Conservation (phyloP, 2,329 filamentous ascomycete genomes). For the Trichoderma aggressivum region DNA sequence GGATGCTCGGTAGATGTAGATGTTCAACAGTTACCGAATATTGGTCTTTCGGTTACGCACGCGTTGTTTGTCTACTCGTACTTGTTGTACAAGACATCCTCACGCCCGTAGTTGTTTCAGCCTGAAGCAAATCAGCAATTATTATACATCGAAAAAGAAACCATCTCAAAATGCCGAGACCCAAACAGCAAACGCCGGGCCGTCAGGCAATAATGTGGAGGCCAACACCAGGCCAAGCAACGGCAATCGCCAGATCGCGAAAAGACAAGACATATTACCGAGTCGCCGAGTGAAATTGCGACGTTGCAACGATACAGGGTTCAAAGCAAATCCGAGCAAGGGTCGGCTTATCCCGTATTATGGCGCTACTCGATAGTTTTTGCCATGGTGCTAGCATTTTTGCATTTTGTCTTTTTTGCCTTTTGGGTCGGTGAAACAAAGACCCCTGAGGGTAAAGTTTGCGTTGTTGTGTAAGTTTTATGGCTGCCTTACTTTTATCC, state of each 20-base stretch:
- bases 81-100: background rate
- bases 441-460: background rate
- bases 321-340: background rate
- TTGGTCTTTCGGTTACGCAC: background rate
- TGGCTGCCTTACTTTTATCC: background rate
- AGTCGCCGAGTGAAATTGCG: slow-evolving; percentile 4
- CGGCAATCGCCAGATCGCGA: background rate
- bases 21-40: background rate
- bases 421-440: background rate
- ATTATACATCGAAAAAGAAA: too few species aligned
- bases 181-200: background rate
- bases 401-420: background rate
- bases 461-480: background rate
- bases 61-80: background rate
- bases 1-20: background rate
- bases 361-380: background rate
- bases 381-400: background rate
- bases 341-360: background rate
- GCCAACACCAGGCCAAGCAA: background rate
- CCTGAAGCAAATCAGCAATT: background rate
- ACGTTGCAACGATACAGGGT: background rate
- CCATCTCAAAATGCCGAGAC: background rate
- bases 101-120: background rate
- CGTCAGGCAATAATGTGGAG: background rate
- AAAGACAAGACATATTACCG: background rate